These are phyloP conservation scores for Podaxis sp. DNA, from an alignment of 768 basidiomycete genomes.

Conservation along the genomic window DNA sequence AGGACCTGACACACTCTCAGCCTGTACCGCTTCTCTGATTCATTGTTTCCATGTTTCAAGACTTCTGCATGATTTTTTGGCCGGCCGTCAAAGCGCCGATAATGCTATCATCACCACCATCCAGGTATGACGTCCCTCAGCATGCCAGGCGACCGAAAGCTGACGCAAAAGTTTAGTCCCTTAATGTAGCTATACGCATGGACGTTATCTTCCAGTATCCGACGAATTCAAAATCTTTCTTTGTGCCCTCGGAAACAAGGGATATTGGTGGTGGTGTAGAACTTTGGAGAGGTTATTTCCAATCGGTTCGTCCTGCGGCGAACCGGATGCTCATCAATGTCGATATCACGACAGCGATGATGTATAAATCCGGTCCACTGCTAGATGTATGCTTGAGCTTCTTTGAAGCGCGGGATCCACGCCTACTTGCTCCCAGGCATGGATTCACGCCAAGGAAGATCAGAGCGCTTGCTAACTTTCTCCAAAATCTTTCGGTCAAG, in stretches of 20 bases:
- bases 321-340: conserved; percentile 73
- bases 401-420: conserved; percentile 32
- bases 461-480: conserved; percentile 40
- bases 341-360: conserved; percentile 77
- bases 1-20: neutral
- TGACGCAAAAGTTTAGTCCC: conserved; percentile 42
- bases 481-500: conserved; percentile 34
- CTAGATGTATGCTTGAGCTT: conserved; percentile 59
- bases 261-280: conserved; percentile 63
- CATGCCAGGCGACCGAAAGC: neutral
- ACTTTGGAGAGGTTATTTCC: conserved; percentile 83
- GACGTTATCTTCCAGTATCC: conserved; percentile 69
- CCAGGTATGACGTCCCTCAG: conserved; percentile 41
- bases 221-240: conserved; percentile 78
- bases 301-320: conserved; percentile 71
- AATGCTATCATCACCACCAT: conserved; percentile 64
- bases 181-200: conserved; percentile 84
- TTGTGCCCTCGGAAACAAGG: conserved; percentile 57
- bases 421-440: conserved; percentile 31
- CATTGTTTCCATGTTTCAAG: conserved; percentile 34
- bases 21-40: neutral
- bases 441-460: conserved; percentile 57
- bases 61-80: conserved; percentile 60
- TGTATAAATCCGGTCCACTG: conserved; percentile 69
- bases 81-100: conserved; percentile 66